Percentiles rank a stretch among this genome's conserved stretches.
Evolutionary conservation across 169 alveolate genomes (phyloP).

Genomic region (Babesia ovis): DNA sequence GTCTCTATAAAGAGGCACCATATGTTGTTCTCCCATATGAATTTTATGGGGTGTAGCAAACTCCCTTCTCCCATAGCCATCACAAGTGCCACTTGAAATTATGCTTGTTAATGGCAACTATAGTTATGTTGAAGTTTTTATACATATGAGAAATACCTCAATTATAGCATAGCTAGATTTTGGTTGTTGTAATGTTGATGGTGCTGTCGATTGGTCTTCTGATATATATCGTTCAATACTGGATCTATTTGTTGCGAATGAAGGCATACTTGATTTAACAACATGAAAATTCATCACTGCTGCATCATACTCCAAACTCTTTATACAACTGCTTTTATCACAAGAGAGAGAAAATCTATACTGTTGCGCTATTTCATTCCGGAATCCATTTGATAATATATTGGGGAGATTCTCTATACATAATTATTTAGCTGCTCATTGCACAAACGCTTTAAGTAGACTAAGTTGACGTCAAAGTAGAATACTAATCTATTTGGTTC

Average conservation of each 20-base stretch:
- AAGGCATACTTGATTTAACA: background rate
- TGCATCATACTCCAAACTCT: background rate
- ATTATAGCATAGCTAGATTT: conserved; percentile 14
- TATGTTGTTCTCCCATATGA: background rate
- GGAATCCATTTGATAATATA: background rate
- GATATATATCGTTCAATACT: too few species aligned
- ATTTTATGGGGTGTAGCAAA: background rate
- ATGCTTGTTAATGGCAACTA: conserved; percentile 10
- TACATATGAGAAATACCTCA: background rate
- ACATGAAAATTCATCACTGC: background rate
- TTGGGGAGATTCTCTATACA: conserved; percentile 12
- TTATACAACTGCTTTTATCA: background rate
- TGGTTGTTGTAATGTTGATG: background rate
- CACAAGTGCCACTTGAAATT: background rate
- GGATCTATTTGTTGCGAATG: too few species aligned
- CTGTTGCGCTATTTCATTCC: conserved; percentile 7
- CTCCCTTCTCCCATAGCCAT: background rate
- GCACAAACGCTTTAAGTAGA: conserved; percentile 12
- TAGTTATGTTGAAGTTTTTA: background rate
- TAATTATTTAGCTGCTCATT: background rate
- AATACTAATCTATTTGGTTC: background rate
- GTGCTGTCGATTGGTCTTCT: too few species aligned
- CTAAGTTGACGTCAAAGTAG: conserved; percentile 26
- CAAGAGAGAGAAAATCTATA: conserved; percentile 23
- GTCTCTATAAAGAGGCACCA: too few species aligned